Conservation (phyloP, 331 rosid species). For the Malus hybrid region DNA sequence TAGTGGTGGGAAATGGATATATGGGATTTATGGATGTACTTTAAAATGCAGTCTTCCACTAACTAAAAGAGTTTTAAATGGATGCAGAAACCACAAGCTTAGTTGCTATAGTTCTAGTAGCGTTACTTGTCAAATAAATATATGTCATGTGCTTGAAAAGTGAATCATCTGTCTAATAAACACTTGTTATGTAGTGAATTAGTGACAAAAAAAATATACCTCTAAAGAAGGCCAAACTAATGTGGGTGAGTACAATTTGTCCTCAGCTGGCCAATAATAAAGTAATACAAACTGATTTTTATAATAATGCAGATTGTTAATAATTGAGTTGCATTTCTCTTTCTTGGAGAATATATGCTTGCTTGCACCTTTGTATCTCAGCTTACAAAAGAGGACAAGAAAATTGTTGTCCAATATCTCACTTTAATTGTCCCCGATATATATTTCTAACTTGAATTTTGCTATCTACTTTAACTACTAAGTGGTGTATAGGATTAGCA, state of each 20-base stretch:
- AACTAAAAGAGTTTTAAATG: constrained; percentile 1
- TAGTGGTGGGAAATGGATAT: constrained; percentile 38
- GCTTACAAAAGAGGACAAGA: background rate
- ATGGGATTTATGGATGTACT: constrained; percentile 26
- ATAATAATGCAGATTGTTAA: background rate
- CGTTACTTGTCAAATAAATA: too few relatives aligned
- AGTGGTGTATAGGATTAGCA: background rate
- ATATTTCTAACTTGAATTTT: background rate
- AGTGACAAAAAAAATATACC: too few relatives aligned
- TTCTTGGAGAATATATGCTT: background rate
- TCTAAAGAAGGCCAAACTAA: background rate
- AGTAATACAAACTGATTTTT: background rate
- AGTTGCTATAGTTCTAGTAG: too few relatives aligned
- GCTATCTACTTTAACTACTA: background rate
- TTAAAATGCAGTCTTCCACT: constrained; percentile 60
- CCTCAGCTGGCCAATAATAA: background rate
- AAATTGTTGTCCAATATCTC: background rate
- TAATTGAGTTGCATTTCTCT: background rate
- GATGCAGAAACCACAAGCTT: too few relatives aligned
- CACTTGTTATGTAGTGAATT: too few relatives aligned
- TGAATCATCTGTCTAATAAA: fast-evolving
- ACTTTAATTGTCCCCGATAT: background rate
- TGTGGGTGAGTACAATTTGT: background rate
- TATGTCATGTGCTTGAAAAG: too few relatives aligned
- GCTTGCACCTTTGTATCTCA: background rate